Percentiles rank a stretch among this genome's conserved stretches.
These are phyloP conservation scores for Trichosporon sp. DNA, from an alignment of 1,284 basidiomycete species.

Conservation along the genomic window DNA sequence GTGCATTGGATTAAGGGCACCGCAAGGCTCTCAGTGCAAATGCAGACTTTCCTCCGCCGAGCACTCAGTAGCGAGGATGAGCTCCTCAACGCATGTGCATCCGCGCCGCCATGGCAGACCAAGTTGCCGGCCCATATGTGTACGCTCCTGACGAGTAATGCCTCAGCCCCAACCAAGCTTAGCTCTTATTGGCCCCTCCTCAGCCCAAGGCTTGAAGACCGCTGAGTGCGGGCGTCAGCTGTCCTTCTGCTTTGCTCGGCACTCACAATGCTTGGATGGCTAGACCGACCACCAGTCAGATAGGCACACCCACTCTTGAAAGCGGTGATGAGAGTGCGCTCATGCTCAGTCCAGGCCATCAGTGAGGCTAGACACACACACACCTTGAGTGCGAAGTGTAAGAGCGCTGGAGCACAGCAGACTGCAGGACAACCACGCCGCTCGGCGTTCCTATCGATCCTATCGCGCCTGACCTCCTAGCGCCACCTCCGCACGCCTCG, in stretches of 20 bases:
- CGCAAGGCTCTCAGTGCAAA: neutral
- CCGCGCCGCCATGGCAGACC: no score
- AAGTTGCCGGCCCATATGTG: neutral
- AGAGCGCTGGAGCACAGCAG: neutral
- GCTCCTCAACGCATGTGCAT: no score
- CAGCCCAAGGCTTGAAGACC: neutral
- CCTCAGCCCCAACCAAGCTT: neutral
- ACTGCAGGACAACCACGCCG: neutral
- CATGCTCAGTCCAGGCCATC: neutral
- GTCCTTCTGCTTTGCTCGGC: neutral
- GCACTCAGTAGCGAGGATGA: no score
- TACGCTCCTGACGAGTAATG: neutral
- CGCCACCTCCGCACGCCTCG: conserved; percentile 1
- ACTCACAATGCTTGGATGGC: no score
- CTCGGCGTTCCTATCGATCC: neutral
- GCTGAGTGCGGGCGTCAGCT: neutral
- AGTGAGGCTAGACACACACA: neutral
- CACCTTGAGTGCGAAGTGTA: neutral
- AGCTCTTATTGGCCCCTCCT: neutral
- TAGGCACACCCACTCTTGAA: neutral
- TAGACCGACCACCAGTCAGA: neutral
- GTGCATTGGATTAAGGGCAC: neutral
- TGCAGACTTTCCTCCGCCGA: neutral
- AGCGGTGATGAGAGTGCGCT: no score
- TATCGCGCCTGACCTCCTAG: neutral